These are phyloP conservation scores for Viridothelium virens DNA, from an alignment of 495 filamentous ascomycete species.

Conservation along the genomic window DNA sequence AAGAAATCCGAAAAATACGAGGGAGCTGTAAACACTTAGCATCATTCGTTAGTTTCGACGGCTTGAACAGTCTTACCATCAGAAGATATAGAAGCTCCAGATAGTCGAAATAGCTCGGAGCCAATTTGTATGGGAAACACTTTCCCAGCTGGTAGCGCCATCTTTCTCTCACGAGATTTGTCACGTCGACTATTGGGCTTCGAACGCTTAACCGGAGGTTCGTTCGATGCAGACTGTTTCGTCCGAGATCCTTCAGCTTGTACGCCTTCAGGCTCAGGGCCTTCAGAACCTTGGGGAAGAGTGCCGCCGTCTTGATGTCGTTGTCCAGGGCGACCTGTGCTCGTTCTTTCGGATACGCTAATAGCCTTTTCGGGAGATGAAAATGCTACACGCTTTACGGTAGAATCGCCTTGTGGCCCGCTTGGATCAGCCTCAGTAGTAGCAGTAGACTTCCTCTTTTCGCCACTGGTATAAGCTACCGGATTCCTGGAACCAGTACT, in stretches of 20 bases:
- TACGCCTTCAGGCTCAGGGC: background rate
- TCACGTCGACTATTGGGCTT: slow-evolving; percentile 1
- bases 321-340: background rate
- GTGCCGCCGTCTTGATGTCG: background rate
- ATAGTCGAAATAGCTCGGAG: slow-evolving; percentile 81
- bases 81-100: slow-evolving; percentile 88
- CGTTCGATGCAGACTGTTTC: background rate
- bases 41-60: slow-evolving; percentile 5
- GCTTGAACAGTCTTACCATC: slow-evolving; percentile 67
- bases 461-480: background rate
- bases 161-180: background rate
- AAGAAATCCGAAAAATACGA: slow-evolving; percentile 98
- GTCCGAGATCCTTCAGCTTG: background rate
- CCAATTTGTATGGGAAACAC: slow-evolving; percentile 95
- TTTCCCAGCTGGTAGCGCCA: slow-evolving; percentile 48
- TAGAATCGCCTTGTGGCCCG: background rate
- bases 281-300: background rate
- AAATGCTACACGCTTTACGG: background rate
- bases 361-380: background rate
- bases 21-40: slow-evolving; percentile 66
- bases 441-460: background rate
- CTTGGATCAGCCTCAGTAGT: background rate
- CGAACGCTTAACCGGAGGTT: background rate
- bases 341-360: background rate
- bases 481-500: background rate